These are phyloP conservation scores for Lactarius sanguifluus DNA, from an alignment of 768 basidiomycete species.

Conservation along the genomic window DNA sequence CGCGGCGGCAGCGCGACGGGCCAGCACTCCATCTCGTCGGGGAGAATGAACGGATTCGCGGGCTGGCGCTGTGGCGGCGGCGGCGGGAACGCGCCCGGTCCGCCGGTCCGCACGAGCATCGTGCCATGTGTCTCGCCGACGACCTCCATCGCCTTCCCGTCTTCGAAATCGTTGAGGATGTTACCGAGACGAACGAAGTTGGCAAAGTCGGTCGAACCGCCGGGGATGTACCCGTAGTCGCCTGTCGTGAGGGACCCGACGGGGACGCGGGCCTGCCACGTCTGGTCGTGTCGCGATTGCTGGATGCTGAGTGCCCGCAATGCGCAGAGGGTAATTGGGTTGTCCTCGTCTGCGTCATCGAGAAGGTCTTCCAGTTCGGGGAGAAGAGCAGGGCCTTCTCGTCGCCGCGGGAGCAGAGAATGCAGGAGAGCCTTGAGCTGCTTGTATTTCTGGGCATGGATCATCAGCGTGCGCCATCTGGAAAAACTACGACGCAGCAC, in stretches of 20 bases:
- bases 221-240: conserved; percentile 26
- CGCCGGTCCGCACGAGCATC: conserved; percentile 14
- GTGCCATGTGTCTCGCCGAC: conserved; percentile 22
- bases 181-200: conserved; percentile 26
- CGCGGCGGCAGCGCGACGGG: conserved; percentile 22
- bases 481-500: neutral
- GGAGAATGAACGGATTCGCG: conserved; percentile 15
- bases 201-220: conserved; percentile 18
- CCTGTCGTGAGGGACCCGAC: conserved; percentile 13
- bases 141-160: conserved; percentile 7
- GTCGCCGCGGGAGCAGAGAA: conserved; percentile 22
- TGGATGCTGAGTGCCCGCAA: conserved; percentile 23
- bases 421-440: conserved; percentile 26
- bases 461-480: neutral
- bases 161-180: conserved; percentile 2
- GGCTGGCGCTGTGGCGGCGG: conserved; percentile 10
- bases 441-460: conserved; percentile 18
- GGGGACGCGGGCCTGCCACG: conserved; percentile 25
- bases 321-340: conserved; percentile 22
- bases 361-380: conserved; percentile 28
- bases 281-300: conserved; percentile 20
- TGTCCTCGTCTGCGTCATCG: conserved; percentile 22
- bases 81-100: neutral
- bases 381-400: conserved; percentile 17
- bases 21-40: conserved; percentile 27